Evolutionary conservation across 2,329 filamentous ascomycete species (phyloP).

Genomic region (Arthroderma sp.): DNA sequence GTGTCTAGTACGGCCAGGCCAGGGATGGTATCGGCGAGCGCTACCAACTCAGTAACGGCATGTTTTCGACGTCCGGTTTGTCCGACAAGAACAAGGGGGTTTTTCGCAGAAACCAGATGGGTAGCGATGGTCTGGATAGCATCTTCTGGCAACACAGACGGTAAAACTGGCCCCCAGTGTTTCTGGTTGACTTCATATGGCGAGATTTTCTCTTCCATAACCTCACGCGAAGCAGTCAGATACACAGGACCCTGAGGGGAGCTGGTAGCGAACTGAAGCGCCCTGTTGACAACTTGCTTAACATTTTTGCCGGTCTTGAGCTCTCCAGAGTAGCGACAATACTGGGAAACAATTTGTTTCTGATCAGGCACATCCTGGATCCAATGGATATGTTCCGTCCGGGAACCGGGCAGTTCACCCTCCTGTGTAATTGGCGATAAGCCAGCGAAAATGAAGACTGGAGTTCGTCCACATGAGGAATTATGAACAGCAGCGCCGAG

Average conservation of each 20-base stretch:
- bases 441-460: slow-evolving; percentile 66
- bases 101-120: slow-evolving; percentile 33
- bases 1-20: slow-evolving; percentile 40
- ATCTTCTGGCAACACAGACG: slow-evolving; percentile 45
- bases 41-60: slow-evolving; percentile 33
- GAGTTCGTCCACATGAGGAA: slow-evolving; percentile 58
- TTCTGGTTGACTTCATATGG: slow-evolving; percentile 56
- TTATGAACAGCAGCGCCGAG: slow-evolving; percentile 69
- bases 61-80: slow-evolving; percentile 36
- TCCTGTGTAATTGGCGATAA: slow-evolving; percentile 64
- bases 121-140: slow-evolving; percentile 32
- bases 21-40: slow-evolving; percentile 34
- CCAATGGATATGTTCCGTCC: slow-evolving; percentile 79
- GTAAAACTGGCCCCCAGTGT: slow-evolving; percentile 57
- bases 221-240: slow-evolving; percentile 61
- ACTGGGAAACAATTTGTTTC: slow-evolving; percentile 67
- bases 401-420: slow-evolving; percentile 61
- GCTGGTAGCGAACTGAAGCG: slow-evolving; percentile 65
- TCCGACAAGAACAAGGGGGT: slow-evolving; percentile 38
- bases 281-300: slow-evolving; percentile 79
- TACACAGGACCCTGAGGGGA: slow-evolving; percentile 72
- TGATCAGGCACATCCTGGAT: slow-evolving; percentile 75
- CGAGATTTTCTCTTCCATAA: slow-evolving; percentile 73
- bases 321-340: slow-evolving; percentile 71
- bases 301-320: slow-evolving; percentile 74